Evolutionary conservation across 1,284 basidiomycete species (phyloP).

Genomic region (Xerocomus nothofagi): DNA sequence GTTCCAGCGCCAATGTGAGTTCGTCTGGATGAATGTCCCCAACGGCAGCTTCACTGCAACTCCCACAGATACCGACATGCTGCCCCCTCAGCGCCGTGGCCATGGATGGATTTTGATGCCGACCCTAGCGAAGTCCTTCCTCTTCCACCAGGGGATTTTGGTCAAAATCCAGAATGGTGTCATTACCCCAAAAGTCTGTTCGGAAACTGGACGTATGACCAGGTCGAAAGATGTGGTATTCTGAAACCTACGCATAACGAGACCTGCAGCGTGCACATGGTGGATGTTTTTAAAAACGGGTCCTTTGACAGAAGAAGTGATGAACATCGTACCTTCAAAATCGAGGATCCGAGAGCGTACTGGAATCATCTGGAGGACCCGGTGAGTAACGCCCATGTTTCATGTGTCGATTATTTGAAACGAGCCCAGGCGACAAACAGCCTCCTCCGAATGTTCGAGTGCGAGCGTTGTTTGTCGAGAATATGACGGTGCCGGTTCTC

Average conservation of each 20-base stretch:
- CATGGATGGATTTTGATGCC: slow-evolving; percentile 38
- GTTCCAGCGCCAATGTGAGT: slow-evolving; percentile 33
- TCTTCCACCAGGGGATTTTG: slow-evolving; percentile 11
- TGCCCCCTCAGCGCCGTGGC: slow-evolving; percentile 39
- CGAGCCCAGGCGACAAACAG: slow-evolving; percentile 22
- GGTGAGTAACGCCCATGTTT: slow-evolving; percentile 14
- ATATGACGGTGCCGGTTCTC: slow-evolving; percentile 47
- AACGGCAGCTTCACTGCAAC: background rate
- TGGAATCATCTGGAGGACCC: slow-evolving; percentile 15
- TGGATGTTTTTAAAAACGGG: slow-evolving; percentile 44
- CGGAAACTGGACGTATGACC: slow-evolving; percentile 50
- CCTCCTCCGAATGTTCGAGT: slow-evolving; percentile 39
- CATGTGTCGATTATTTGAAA: background rate
- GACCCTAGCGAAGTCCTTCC: slow-evolving; percentile 28
- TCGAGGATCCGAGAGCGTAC: slow-evolving; percentile 16
- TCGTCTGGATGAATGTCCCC: background rate
- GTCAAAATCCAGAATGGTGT: slow-evolving; percentile 23
- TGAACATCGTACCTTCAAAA: slow-evolving; percentile 6
- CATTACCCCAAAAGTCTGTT: slow-evolving; percentile 50
- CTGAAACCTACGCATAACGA: slow-evolving; percentile 24
- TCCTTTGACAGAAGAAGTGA: slow-evolving; percentile 17
- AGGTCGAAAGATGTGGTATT: slow-evolving; percentile 45
- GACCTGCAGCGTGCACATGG: slow-evolving; percentile 40
- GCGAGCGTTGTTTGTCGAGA: slow-evolving; percentile 52
- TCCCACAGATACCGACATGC: slow-evolving; percentile 36